Evolutionary conservation across 2,329 filamentous ascomycete species (phyloP).

Genomic region (Fusarium albosuccineum): DNA sequence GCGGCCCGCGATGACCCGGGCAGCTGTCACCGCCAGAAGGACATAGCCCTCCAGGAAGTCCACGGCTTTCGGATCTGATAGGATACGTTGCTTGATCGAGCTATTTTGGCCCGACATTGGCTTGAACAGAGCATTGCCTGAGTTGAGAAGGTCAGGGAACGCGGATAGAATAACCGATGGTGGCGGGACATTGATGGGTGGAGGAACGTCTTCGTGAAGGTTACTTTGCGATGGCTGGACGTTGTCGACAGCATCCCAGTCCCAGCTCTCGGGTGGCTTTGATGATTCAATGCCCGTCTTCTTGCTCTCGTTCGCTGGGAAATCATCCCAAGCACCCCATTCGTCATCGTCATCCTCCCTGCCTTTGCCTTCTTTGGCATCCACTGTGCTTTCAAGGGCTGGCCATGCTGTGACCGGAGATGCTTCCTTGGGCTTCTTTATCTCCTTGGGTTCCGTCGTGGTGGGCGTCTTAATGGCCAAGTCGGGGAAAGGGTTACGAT

Average conservation of each 20-base stretch:
- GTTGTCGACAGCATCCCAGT: constrained; percentile 62
- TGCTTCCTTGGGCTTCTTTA: constrained; percentile 51
- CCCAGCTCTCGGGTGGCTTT: constrained; percentile 56
- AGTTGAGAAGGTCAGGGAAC: constrained; percentile 78
- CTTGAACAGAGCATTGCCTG: constrained; percentile 75
- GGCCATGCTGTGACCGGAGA: constrained; percentile 63
- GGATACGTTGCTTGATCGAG: constrained; percentile 71
- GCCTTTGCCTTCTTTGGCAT: constrained; percentile 17
- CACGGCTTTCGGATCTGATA: constrained; percentile 72
- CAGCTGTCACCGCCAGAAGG: constrained; percentile 74
- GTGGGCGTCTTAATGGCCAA: constrained; percentile 61
- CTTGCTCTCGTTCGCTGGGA: constrained; percentile 46
- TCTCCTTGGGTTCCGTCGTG: constrained; percentile 50
- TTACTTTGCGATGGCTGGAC: constrained; percentile 41
- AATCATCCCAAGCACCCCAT: constrained; percentile 67
- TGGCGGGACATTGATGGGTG: constrained; percentile 89
- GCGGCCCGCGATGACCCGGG: constrained; percentile 86
- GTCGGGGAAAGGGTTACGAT: constrained; percentile 66
- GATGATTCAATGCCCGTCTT: constrained; percentile 29
- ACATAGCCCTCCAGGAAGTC: constrained; percentile 76
- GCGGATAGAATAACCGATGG: constrained; percentile 84
- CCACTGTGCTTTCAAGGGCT: constrained; percentile 45
- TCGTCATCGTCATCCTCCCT: constrained; percentile 56
- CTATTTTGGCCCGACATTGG: constrained; percentile 70
- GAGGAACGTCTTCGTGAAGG: constrained; percentile 56